Percentiles rank a stretch among this genome's conserved stretches.
Conservation (phyloP, 345 rosid genomes). For the Linum trigynum region DNA sequence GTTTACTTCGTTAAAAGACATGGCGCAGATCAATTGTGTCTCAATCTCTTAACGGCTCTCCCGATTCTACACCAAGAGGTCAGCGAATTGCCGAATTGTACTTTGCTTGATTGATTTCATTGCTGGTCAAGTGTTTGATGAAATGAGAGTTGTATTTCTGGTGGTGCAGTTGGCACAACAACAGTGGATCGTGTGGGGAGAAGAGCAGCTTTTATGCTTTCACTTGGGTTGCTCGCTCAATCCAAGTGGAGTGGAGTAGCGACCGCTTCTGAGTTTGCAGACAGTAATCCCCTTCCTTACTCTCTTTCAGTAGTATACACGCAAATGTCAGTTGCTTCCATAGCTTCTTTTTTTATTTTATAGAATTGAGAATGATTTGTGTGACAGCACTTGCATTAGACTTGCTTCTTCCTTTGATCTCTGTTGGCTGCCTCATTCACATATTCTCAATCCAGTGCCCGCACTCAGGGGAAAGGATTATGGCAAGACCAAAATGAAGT, state of each 20-base stretch:
- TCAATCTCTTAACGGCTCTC: conserved; percentile 14
- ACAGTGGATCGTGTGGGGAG: conserved; percentile 30
- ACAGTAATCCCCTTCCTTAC: conserved; percentile 38
- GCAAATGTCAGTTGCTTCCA: background rate
- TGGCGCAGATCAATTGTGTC: conserved; percentile 20
- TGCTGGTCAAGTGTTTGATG: background rate
- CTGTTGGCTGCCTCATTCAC: background rate
- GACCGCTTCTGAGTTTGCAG: conserved; percentile 65
- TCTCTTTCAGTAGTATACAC: background rate
- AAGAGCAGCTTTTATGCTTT: conserved; percentile 38
- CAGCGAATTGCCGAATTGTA: background rate
- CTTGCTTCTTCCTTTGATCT: conserved; percentile 1
- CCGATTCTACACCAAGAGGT: conserved; percentile 26
- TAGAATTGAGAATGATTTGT: background rate
- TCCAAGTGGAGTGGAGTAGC: conserved; percentile 27
- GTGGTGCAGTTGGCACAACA: conserved; percentile 25
- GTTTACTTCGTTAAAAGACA: conserved; percentile 26
- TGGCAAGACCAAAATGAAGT: conserved; percentile 83
- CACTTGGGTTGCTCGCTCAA: conserved; percentile 37
- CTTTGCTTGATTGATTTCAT: background rate
- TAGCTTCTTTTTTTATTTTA: background rate
- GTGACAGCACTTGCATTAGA: background rate
- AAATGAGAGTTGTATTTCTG: too few species aligned
- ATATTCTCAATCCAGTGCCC: conserved; percentile 53
- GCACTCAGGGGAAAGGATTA: conserved; percentile 91